Conservation (phyloP, 371 early-diverging fungal species). For the Saksenaea vasiformis region DNA sequence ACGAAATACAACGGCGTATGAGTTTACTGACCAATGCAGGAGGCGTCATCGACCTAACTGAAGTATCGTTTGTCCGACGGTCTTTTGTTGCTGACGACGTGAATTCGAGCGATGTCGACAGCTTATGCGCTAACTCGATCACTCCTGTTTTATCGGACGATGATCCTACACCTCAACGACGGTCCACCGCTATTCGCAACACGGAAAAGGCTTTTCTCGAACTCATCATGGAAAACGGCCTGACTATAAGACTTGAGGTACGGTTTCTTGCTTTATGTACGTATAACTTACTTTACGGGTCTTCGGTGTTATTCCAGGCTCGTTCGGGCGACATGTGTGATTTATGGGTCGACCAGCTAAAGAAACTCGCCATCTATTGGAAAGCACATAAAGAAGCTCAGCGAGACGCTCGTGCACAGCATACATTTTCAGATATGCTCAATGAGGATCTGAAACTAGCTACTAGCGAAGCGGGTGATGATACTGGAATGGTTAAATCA, state of each 20-base stretch:
- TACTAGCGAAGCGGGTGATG: not conserved
- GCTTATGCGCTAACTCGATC: not conserved
- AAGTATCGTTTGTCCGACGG: conserved; percentile 39
- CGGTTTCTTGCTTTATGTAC: not conserved
- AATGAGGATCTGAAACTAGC: conserved; percentile 15
- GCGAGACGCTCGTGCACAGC: conserved; percentile 33
- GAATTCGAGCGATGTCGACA: not conserved
- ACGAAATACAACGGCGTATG: conserved; percentile 49
- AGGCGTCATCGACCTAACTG: conserved; percentile 58
- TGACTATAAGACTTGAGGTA: conserved; percentile 35
- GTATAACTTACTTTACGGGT: conserved; percentile 9
- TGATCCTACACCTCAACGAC: not conserved
- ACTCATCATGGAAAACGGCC: conserved; percentile 45
- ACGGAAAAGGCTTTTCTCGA: conserved; percentile 31
- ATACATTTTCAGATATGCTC: conserved; percentile 14
- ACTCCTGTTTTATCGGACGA: conserved; percentile 1
- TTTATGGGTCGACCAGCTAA: conserved; percentile 53
- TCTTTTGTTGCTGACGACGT: conserved; percentile 17
- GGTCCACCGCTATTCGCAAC: conserved; percentile 7
- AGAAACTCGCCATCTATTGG: conserved; percentile 54
- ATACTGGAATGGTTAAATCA: conserved; percentile 1
- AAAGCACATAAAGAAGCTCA: conserved; percentile 49
- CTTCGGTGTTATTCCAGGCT: conserved; percentile 27
- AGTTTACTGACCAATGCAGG: conserved; percentile 41
- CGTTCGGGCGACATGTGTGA: conserved; percentile 49